A percentile compares a stretch with the other conserved stretches of the same genome.
phyloP scores from a whole-genome alignment of 2,329 filamentous ascomycete species.

The Chrysosporium keratinophilum region DNA sequence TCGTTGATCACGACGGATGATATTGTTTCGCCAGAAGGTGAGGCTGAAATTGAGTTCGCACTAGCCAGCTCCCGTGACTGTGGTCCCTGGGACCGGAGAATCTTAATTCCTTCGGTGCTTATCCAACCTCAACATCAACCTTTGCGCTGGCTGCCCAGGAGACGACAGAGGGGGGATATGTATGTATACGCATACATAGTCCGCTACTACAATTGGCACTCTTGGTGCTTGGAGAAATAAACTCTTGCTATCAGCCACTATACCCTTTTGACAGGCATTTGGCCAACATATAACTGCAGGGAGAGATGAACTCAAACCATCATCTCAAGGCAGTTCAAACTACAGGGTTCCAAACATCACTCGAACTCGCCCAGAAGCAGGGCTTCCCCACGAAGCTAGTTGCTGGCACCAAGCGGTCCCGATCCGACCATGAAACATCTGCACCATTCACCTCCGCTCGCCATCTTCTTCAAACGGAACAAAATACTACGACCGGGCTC shows the following conservation, averaged over 20 bases:
- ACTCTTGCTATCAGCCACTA: background rate
- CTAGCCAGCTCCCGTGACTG: too few relatives aligned
- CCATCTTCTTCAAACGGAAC: constrained; percentile 1
- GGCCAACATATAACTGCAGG: background rate
- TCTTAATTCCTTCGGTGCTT: too few relatives aligned
- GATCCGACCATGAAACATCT: constrained; percentile 5
- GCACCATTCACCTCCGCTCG: constrained; percentile 12
- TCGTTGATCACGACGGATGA: too few relatives aligned
- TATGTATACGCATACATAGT: too few relatives aligned
- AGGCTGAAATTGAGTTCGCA: too few relatives aligned
- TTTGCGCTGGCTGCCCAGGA: too few relatives aligned
- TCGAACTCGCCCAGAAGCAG: constrained; percentile 7
- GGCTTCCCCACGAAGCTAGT: background rate
- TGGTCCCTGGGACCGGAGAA: too few relatives aligned
- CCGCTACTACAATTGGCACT: too few relatives aligned
- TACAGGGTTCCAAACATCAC: constrained; percentile 11
- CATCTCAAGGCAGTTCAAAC: constrained; percentile 1
- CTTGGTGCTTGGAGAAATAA: too few relatives aligned
- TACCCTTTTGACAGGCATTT: background rate
- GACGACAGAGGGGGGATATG: too few relatives aligned
- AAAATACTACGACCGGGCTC: background rate
- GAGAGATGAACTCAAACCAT: constrained; percentile 4
- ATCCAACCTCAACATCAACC: too few relatives aligned
- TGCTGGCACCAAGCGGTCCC: constrained; percentile 11
- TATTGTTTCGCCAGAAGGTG: too few relatives aligned